Percentiles rank a stretch among this genome's conserved stretches.
Evolutionary conservation across 2,329 filamentous ascomycete species (phyloP).

Genomic region (Pseudocercospora ulei): DNA sequence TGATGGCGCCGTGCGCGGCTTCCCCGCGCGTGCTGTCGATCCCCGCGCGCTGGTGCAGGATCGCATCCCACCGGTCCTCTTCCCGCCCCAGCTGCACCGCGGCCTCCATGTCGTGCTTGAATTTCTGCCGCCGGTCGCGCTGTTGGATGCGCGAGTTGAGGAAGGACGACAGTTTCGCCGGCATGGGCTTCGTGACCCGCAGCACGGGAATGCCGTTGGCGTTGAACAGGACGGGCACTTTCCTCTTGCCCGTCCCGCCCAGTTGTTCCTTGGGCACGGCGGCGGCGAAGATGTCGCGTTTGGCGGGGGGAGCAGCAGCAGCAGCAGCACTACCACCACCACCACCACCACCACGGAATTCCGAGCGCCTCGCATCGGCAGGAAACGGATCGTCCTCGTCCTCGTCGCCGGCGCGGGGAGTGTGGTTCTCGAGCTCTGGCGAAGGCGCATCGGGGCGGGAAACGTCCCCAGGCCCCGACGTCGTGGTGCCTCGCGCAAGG

Average conservation of each 20-base stretch:
- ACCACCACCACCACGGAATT: too few relatives aligned
- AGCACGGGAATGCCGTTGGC: conserved; percentile 54
- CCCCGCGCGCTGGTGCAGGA: conserved; percentile 28
- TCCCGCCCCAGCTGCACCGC: conserved; percentile 35
- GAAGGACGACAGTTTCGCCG: conserved; percentile 48
- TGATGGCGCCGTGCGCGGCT: conserved; percentile 8
- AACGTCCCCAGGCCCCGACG: too few relatives aligned
- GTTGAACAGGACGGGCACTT: conserved; percentile 51
- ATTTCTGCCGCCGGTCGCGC: conserved; percentile 39
- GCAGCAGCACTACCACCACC: too few relatives aligned
- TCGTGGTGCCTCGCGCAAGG: too few relatives aligned
- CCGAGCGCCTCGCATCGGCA: too few relatives aligned
- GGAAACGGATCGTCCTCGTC: too few relatives aligned
- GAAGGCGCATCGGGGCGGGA: too few relatives aligned
- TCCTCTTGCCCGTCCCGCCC: conserved; percentile 40
- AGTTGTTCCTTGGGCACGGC: conserved; percentile 35
- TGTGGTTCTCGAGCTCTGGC: too few relatives aligned
- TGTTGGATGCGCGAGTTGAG: conserved; percentile 45
- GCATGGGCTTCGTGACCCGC: conserved; percentile 57
- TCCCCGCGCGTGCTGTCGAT: conserved; percentile 10
- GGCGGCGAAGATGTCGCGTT: conserved; percentile 21
- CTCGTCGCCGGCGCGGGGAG: too few relatives aligned
- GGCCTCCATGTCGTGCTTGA: conserved; percentile 37
- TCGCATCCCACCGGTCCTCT: conserved; percentile 45
- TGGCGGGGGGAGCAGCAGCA: neutral